Percentiles rank a stretch among this genome's conserved stretches.
These are phyloP conservation scores for Boletus insuetus DNA, from an alignment of 768 basidiomycete genomes.

Conservation along the genomic window DNA sequence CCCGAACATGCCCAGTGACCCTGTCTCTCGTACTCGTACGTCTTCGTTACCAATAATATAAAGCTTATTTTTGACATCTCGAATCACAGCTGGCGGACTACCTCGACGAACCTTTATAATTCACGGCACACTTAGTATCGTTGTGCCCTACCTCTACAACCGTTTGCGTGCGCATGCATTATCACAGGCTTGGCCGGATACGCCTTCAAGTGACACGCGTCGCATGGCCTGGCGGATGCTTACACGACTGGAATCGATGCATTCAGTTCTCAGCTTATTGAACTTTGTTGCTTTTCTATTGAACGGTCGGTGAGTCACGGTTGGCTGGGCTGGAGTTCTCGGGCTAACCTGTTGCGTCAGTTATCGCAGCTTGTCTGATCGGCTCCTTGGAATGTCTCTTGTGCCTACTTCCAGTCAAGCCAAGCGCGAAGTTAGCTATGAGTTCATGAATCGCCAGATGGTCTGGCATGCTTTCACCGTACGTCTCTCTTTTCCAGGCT, in stretches of 20 bases:
- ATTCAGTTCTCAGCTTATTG: conserved; percentile 59
- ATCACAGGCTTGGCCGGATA: conserved; percentile 87
- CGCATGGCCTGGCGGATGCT: conserved; percentile 72
- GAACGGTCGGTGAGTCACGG: conserved; percentile 69
- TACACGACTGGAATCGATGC: conserved; percentile 61
- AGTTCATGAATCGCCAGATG: conserved; percentile 99
- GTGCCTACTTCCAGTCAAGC: conserved; percentile 67
- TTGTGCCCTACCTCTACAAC: conserved; percentile 76
- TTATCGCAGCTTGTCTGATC: conserved; percentile 80
- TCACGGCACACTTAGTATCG: conserved; percentile 70
- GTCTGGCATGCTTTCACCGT: conserved; percentile 99
- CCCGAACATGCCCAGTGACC: not conserved
- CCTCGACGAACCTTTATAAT: conserved; percentile 57
- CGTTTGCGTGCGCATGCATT: conserved; percentile 74
- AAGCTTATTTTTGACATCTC: not conserved
- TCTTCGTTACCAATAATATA: not conserved
- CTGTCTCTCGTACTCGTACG: conserved; percentile 23
- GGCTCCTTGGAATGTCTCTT: conserved; percentile 72
- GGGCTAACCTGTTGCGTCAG: conserved; percentile 39
- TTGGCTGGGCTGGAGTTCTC: not conserved
- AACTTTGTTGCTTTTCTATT: conserved; percentile 84
- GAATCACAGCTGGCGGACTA: conserved; percentile 56
- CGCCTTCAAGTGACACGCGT: conserved; percentile 73
- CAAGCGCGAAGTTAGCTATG: conserved; percentile 88
- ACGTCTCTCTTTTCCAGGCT: conserved; percentile 24